Conservation (phyloP, 768 basidiomycete species). For the Suillus weaverae region DNA sequence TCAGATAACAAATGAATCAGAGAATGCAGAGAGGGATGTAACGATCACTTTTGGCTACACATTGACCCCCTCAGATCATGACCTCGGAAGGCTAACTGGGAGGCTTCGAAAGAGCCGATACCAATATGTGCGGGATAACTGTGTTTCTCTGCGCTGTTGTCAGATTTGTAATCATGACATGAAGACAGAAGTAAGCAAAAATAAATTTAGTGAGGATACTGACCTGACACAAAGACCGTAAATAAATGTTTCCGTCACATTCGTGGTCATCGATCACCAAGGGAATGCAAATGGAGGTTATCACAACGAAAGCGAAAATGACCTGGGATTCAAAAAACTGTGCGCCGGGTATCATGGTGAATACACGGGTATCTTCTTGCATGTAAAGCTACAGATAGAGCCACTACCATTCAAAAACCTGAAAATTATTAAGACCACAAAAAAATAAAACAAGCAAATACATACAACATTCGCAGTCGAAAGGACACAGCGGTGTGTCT, state of each 20-base stretch:
- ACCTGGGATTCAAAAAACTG: not conserved
- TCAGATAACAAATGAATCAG: slow-evolving; percentile 25
- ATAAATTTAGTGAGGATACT: not conserved
- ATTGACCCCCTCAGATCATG: slow-evolving; percentile 58
- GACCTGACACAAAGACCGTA: not conserved
- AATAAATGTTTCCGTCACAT: not conserved
- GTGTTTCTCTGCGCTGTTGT: not conserved
- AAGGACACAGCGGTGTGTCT: slow-evolving; percentile 86
- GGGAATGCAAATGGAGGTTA: too few species aligned
- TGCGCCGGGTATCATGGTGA: not conserved
- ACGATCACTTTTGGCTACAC: slow-evolving; percentile 53
- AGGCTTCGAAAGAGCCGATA: slow-evolving; percentile 62
- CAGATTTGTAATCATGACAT: not conserved
- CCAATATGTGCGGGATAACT: not conserved
- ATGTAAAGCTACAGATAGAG: slow-evolving; percentile 1
- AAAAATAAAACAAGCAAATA: slow-evolving; percentile 11
- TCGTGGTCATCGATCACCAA: not conserved
- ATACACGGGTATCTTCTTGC: slow-evolving; percentile 7
- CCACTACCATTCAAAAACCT: slow-evolving; percentile 28
- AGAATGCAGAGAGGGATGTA: slow-evolving; percentile 19
- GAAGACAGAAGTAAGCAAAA: not conserved
- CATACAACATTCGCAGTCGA: slow-evolving; percentile 88
- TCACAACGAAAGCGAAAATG: not conserved
- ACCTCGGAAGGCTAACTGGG: slow-evolving; percentile 36
- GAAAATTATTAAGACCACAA: slow-evolving; percentile 1